These are phyloP conservation scores for Pyricularia pennisetigena DNA, from an alignment of 2,329 filamentous ascomycete species.

Conservation along the genomic window DNA sequence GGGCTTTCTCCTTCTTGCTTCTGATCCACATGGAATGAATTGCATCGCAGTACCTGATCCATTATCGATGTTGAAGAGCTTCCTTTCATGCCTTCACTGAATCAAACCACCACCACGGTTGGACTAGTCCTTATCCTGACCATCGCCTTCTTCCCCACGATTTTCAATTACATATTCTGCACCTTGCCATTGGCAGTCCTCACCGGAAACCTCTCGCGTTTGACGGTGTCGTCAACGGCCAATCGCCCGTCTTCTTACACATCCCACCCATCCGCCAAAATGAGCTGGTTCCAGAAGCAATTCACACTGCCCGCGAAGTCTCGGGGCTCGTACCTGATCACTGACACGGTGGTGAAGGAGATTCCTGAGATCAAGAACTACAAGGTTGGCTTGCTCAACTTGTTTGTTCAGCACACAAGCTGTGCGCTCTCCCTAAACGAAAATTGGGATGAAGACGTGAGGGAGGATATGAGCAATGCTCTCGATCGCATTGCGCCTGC, in stretches of 20 bases:
- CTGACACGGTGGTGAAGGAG: conserved; percentile 58
- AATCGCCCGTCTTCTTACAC: conserved; percentile 10
- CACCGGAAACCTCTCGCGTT: conserved; percentile 7
- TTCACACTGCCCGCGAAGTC: conserved; percentile 68
- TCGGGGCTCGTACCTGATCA: conserved; percentile 84
- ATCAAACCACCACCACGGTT: conserved; percentile 23
- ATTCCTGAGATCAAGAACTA: conserved; percentile 75
- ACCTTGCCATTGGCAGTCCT: conserved; percentile 34
- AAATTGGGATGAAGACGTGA: conserved; percentile 80
- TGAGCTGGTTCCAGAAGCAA: conserved; percentile 79
- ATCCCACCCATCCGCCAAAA: conserved; percentile 26
- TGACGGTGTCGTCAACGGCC: conserved; percentile 8
- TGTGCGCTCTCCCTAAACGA: conserved; percentile 89
- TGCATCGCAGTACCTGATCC: neutral
- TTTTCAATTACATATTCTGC: conserved; percentile 40
- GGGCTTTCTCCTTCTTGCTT: neutral
- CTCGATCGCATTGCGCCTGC: conserved; percentile 83
- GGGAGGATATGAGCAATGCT: conserved; percentile 86
- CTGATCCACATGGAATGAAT: neutral
- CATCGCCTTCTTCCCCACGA: conserved; percentile 38
- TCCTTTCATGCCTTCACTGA: conserved; percentile 27
- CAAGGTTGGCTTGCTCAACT: conserved; percentile 75
- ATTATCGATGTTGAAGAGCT: neutral
- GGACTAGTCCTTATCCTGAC: conserved; percentile 37
- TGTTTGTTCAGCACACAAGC: conserved; percentile 93